phyloP scores from a whole-genome alignment of 805 yeast species.

The Tetrapisispora taiwanensis region DNA sequence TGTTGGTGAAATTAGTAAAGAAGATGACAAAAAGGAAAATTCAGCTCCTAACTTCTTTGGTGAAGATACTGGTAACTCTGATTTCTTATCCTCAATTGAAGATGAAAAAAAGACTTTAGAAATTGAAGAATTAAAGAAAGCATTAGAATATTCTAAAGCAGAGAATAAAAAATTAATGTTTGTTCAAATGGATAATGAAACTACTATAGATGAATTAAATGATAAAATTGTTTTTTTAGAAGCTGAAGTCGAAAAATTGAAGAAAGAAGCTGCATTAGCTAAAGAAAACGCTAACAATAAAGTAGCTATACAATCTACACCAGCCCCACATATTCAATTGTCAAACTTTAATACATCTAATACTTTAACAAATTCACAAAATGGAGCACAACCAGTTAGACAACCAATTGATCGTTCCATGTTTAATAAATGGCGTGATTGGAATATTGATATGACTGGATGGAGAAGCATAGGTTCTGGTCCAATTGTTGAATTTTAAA shows the following conservation, averaged over 20 bases:
- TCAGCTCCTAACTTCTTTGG: constrained; percentile 5
- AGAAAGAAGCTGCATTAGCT: background rate
- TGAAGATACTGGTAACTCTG: constrained; percentile 10
- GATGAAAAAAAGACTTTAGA: constrained; percentile 28
- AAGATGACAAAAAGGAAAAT: background rate
- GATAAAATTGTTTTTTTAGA: constrained; percentile 24
- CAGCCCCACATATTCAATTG: constrained; percentile 11
- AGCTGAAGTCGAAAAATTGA: background rate
- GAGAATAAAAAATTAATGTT: constrained; percentile 28
- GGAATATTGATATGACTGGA: constrained; percentile 76
- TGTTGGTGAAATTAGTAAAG: no score
- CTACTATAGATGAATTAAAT: constrained; percentile 29
- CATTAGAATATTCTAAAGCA: constrained; percentile 30
- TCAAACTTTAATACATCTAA: constrained; percentile 5
- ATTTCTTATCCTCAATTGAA: constrained; percentile 23
- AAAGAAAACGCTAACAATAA: background rate
- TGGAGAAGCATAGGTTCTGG: constrained; percentile 73
- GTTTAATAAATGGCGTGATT: constrained; percentile 65
- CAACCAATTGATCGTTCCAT: constrained; percentile 38
- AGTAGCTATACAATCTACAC: background rate
- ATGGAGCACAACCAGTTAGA: background rate
- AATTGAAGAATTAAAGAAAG: constrained; percentile 31
- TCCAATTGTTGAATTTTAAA: constrained; percentile 39
- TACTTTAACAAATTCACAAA: background rate
- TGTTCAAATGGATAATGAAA: constrained; percentile 27